Evolutionary conservation across 2,329 filamentous ascomycete species (phyloP), one percentile per base, ranked within the genome.

Genomic region (Exophiala spinifera): DNA sequence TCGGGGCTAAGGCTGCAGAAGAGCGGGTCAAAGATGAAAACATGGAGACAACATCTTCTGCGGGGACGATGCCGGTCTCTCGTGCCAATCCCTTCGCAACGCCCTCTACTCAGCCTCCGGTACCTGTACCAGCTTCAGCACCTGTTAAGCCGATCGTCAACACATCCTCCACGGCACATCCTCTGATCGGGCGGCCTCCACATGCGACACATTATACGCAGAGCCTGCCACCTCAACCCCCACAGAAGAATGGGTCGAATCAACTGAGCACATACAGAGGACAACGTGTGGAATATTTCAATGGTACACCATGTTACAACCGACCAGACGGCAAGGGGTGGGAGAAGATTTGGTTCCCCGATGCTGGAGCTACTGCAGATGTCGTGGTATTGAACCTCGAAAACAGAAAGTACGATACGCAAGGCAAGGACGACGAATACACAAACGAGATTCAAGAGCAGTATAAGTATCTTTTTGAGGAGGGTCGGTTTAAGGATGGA

Each of bases 321-420:
- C 49, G 74, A 76, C 61, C 76, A 60, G 57, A 79, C 34, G 79
- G 84, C 62, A 80, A 82, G 31, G 77, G 71, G 0, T 82, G 80
- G 74, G 76, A 80, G 47, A 83, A 81, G 61, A 85, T 92, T 46
- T 88, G 86, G 79, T 91, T 88, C 66, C 86, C 87, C 0, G 74
- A 85, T 43, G 89, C 78, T 86, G 19, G 88, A 86, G 1, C 69
- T 68, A 19, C 64, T 65, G 4, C 72, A 72, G 46, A 76, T 73
- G 44, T 68, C 74, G 33, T 74, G 65, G 49, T 49, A n/a, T 46
- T 64, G 46, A 72, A 74, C 53, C 67, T 70, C 5, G 84, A 83
- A 57, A 82, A 81, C 48, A 78, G 78, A 59, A 64, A 69, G 0
- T 67, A 71, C 25, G 69, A 66, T 54, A 43, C 52, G 14, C 49